Conservation (phyloP, 495 filamentous ascomycete genomes). For the Talaromyces borbonicus region DNA sequence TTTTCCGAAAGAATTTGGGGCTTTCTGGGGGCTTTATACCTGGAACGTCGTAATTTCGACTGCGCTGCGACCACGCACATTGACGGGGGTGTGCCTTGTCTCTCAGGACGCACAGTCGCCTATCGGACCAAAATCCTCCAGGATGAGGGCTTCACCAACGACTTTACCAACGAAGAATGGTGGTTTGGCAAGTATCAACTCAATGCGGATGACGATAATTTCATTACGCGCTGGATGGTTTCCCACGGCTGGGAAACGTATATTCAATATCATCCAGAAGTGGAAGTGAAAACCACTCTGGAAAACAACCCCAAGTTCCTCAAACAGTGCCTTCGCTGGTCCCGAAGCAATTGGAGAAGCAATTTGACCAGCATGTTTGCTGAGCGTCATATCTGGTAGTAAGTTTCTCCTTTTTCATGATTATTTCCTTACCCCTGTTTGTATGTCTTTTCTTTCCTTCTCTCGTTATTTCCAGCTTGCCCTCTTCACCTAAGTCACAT, state of each 20-base stretch:
- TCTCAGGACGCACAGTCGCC: conserved; percentile 78
- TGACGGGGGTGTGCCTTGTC: conserved; percentile 78
- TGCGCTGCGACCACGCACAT: conserved; percentile 78
- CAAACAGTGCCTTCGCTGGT: conserved; percentile 73
- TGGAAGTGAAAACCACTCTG: conserved; percentile 65
- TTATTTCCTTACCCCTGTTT: conserved; percentile 3
- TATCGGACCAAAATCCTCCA: conserved; percentile 77
- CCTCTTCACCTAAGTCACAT: conserved; percentile 6
- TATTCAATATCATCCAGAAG: conserved; percentile 66
- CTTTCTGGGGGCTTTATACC: conserved; percentile 72
- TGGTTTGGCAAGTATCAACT: conserved; percentile 56
- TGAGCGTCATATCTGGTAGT: conserved; percentile 61
- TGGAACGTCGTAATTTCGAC: conserved; percentile 80
- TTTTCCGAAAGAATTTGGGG: conserved; percentile 53
- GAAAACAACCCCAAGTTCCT: conserved; percentile 66
- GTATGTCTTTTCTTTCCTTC: conserved; percentile 8
- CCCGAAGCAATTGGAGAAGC: conserved; percentile 71
- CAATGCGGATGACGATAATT: conserved; percentile 81
- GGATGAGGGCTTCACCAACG: conserved; percentile 59
- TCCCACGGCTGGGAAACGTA: conserved; percentile 65
- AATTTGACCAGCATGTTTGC: conserved; percentile 67
- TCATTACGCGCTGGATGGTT: conserved; percentile 71
- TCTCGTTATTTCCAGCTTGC: neutral
- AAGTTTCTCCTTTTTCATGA: conserved; percentile 24
- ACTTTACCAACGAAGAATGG: conserved; percentile 65